Conservation (phyloP, 306 rosid genomes). For the Cicer yamashitae region DNA sequence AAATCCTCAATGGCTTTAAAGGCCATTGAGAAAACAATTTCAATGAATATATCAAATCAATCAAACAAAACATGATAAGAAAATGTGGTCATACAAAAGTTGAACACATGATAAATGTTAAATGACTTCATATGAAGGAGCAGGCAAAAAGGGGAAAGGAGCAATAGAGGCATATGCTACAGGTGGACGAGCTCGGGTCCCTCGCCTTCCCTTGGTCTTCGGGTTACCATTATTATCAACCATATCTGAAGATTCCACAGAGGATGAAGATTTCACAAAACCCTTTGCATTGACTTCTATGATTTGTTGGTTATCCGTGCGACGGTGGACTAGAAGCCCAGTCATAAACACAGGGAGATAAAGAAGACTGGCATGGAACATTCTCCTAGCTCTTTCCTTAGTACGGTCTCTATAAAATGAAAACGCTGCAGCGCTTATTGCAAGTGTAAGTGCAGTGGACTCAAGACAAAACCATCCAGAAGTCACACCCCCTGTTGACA, state of each 20-base stretch:
- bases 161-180: constrained; percentile 87
- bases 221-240: constrained; percentile 39
- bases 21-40: constrained; percentile 33
- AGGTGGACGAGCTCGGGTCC: constrained; percentile 60
- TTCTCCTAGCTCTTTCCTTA: constrained; percentile 75
- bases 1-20: constrained; percentile 14
- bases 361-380: constrained; percentile 94
- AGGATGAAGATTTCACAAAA: constrained; percentile 41
- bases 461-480: constrained; percentile 92
- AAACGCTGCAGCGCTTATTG: constrained; percentile 77
- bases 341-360: constrained; percentile 95
- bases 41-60: constrained; percentile 33
- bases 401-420: constrained; percentile 81
- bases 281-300: constrained; percentile 46
- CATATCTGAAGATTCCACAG: constrained; percentile 38
- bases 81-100: constrained; percentile 37
- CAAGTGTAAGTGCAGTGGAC: constrained; percentile 83
- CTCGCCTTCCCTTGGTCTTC: constrained; percentile 41
- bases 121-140: constrained; percentile 60
- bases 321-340: constrained; percentile 86
- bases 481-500: constrained; percentile 84
- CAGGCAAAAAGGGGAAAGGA: constrained; percentile 93
- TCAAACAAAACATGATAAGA: constrained; percentile 28
- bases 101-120: constrained; percentile 40
- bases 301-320: constrained; percentile 52